Evolutionary conservation across 2,329 filamentous ascomycete genomes (phyloP), one percentile per base, ranked within the genome.

Genomic region (Verticillium longisporum): DNA sequence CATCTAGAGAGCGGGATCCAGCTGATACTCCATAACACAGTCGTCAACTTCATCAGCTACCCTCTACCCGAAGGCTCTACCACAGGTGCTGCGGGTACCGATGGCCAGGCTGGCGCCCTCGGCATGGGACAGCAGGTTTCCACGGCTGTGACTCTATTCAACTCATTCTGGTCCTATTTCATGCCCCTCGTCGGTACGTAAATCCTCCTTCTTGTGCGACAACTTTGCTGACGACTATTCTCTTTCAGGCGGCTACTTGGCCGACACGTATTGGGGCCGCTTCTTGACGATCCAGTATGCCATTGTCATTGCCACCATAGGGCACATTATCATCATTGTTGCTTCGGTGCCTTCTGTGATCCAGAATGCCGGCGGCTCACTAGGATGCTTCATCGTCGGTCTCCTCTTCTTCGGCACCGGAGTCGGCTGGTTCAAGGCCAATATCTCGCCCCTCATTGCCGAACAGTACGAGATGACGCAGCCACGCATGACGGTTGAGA

Each of bases 271-370:
- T 67, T 83, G 84, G 57, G 89, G 89, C 61, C 88, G 88, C 65
- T 92, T 87, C 76, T 81, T 80, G 67, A 88, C 90, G 41, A 91
- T 92, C 68, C 85, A 88, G 70, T 83, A 83, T 68, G 88, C 89
- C 64, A 85, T 90, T 15, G 76, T 74, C 1, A 78, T 89, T 53
- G 88, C 88, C 60, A 84, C 89, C 70, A 55, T 88, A 32, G 89
- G 88, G 10, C 87, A 91, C 67, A 72, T 85, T n/a, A 81, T 92
- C 59, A 79, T 92, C 61, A 82, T 90, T 65, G 77, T 83, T 31
- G 87, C 88, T 1, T 86, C 53, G 76, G 74, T 65, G 63, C 69
- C 21, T 75, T 81, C 4, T 71, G 82, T 37, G 73, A 73, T 63
- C 18, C 37, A 55, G 11, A 63, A 63, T 18, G 55, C 62, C 15